Conservation (phyloP, 768 basidiomycete genomes). For the Pulveroboletus frians region DNA sequence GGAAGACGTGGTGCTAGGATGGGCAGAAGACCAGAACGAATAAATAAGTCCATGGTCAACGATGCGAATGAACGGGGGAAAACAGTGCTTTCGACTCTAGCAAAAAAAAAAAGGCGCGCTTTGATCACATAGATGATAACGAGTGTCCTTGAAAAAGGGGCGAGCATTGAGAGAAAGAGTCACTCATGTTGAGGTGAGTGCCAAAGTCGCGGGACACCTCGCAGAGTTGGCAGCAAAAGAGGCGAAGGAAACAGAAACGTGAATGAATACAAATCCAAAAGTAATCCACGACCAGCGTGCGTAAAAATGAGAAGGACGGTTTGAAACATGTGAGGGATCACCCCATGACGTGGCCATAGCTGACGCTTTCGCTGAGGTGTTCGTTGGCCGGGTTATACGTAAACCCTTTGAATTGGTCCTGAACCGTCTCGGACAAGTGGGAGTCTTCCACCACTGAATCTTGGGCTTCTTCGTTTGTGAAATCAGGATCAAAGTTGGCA, state of each 20-base stretch:
- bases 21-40: background rate
- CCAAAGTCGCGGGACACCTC: background rate
- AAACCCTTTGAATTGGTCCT: conserved; percentile 91
- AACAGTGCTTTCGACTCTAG: background rate
- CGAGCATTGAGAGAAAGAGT: background rate
- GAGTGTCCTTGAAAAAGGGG: background rate
- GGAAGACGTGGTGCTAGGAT: background rate
- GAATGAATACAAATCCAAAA: background rate
- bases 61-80: conserved; percentile 7
- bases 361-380: conserved; percentile 80
- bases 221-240: background rate
- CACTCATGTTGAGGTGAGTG: background rate
- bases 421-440: conserved; percentile 89
- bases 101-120: background rate
- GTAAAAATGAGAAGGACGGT: background rate
- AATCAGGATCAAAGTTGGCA: conserved; percentile 96
- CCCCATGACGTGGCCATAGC: conserved; percentile 42
- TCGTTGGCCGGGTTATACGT: conserved; percentile 85
- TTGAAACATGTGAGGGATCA: conserved; percentile 5
- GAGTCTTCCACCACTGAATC: conserved; percentile 97
- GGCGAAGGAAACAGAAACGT: background rate
- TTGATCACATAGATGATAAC: conserved; percentile 7
- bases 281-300: conserved; percentile 22
- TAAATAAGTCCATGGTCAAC: conserved; percentile 19
- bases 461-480: conserved; percentile 90